Evolutionary conservation across 2,329 filamentous ascomycete genomes (phyloP).

Genomic region (Aspergillus hortae): DNA sequence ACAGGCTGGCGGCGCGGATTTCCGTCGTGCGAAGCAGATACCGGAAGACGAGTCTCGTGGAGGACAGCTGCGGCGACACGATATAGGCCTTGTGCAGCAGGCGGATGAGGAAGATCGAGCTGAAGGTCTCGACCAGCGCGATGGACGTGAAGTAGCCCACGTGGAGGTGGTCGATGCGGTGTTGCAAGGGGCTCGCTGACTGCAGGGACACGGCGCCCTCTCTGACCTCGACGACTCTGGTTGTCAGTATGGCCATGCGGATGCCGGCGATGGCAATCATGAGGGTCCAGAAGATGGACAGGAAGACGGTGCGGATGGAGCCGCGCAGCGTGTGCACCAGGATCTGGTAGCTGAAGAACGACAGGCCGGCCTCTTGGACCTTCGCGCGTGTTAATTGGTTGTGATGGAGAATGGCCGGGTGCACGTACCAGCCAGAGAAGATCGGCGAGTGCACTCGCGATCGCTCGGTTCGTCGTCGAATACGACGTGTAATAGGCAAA

Average conservation of each 20-base stretch:
- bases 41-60: neutral
- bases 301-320: neutral
- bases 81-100: slow-evolving; percentile 5
- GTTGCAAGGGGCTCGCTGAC: slow-evolving; percentile 1
- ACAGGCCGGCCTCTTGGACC: slow-evolving; percentile 11
- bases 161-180: slow-evolving; percentile 6
- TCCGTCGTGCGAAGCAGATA: slow-evolving; percentile 9
- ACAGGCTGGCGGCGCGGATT: slow-evolving; percentile 8
- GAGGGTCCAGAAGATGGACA: slow-evolving; percentile 10
- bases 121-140: slow-evolving; percentile 11
- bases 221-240: slow-evolving; percentile 4
- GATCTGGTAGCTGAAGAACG: slow-evolving; percentile 14
- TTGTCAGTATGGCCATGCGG: slow-evolving; percentile 3
- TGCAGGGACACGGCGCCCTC: neutral
- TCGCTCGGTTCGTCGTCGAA: neutral
- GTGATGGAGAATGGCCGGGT: neutral
- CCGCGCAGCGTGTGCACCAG: slow-evolving; percentile 5
- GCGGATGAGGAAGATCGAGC: slow-evolving; percentile 11
- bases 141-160: slow-evolving; percentile 12
- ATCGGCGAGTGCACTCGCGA: slow-evolving; percentile 9
- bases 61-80: neutral
- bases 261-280: slow-evolving; percentile 4
- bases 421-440: slow-evolving; percentile 11
- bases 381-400: neutral
- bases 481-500: slow-evolving; percentile 8